These are phyloP conservation scores for Cystobasidium slooffiae DNA, from an alignment of 1,284 basidiomycete species.

Conservation along the genomic window DNA sequence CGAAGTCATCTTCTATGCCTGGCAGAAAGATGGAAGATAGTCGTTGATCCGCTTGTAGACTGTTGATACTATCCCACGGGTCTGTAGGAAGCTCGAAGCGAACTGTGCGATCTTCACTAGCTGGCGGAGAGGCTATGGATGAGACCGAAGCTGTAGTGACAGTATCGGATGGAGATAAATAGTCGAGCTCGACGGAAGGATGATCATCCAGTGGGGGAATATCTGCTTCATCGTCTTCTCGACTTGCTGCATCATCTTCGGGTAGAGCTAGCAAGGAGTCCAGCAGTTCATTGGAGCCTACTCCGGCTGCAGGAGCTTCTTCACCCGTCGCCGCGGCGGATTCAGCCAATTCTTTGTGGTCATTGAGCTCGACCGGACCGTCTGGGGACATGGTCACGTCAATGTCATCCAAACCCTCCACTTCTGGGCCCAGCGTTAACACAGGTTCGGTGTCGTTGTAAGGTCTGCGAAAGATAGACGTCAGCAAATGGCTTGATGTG, in stretches of 20 bases:
- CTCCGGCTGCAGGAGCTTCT: background rate
- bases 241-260: background rate
- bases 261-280: slow-evolving; percentile 19
- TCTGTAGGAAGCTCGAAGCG: background rate
- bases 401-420: background rate
- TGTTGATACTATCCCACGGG: background rate
- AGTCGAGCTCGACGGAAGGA: background rate
- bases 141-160: slow-evolving; percentile 4
- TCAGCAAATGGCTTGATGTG: background rate
- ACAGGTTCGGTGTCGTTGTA: slow-evolving; percentile 27
- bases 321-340: background rate
- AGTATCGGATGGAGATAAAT: slow-evolving; percentile 14
- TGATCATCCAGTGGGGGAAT: slow-evolving; percentile 1
- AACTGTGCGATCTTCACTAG: background rate
- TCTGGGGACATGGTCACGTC: background rate
- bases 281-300: slow-evolving; percentile 1
- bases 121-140: slow-evolving; percentile 8
- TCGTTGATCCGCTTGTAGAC: background rate
- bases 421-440: slow-evolving; percentile 11
- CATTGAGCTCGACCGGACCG: background rate
- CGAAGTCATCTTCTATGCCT: background rate
- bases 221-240: background rate
- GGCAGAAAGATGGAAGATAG: background rate
- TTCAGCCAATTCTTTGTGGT: background rate
- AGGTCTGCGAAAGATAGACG: slow-evolving; percentile 6